A percentile compares a stretch with the other conserved stretches of the same genome.
Evolutionary conservation across 768 basidiomycete genomes (phyloP).

Genomic region (Russula sp.): DNA sequence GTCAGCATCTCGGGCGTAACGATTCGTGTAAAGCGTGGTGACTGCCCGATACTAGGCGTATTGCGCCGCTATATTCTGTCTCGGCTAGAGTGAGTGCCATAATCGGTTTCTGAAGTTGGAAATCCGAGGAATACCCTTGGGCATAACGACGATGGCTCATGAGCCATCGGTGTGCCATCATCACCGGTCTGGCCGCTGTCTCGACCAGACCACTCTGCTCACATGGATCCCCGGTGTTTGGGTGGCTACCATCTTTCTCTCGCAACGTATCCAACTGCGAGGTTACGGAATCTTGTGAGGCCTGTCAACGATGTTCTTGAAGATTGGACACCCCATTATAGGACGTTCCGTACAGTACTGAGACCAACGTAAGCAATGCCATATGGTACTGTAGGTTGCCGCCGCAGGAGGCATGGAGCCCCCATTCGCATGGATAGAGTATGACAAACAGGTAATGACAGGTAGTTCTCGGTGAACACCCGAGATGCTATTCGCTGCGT

Average conservation of each 20-base stretch:
- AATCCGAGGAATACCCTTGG: background rate
- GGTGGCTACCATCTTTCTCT: background rate
- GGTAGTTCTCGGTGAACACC: background rate
- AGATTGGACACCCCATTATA: background rate
- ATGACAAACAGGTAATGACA: background rate
- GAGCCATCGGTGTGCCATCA: background rate
- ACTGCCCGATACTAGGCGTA: background rate
- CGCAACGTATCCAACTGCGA: background rate
- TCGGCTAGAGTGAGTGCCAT: constrained; percentile 2
- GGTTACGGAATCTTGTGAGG: background rate
- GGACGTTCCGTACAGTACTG: background rate
- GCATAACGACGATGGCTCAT: background rate
- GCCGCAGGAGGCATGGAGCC: no score
- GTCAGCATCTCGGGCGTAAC: background rate
- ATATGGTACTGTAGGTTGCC: background rate
- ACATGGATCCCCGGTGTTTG: background rate
- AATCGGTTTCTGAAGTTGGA: constrained; percentile 1
- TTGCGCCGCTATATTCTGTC: background rate
- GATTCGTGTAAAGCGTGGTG: background rate
- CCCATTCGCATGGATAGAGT: background rate
- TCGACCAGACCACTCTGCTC: background rate
- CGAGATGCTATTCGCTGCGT: background rate
- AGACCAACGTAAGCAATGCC: background rate
- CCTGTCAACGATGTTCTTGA: background rate
- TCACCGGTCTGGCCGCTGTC: background rate